These are phyloP conservation scores for Zygotorulaspora sp. DNA, from an alignment of 805 yeast genomes.

Conservation along the genomic window DNA sequence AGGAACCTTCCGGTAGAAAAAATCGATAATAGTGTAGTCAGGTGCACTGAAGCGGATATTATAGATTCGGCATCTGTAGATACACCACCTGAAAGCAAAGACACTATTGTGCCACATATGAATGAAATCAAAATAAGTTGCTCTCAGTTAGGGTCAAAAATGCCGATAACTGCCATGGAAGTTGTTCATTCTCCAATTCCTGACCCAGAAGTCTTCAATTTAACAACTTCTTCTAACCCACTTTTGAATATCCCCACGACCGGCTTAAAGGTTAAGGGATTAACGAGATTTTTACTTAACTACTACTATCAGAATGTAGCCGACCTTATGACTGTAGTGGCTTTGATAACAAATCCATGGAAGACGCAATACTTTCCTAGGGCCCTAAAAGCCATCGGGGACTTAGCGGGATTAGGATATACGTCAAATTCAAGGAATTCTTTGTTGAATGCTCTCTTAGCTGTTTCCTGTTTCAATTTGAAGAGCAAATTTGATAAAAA, in stretches of 20 bases:
- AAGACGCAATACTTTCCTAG: slow-evolving; percentile 79
- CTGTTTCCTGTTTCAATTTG: slow-evolving; percentile 76
- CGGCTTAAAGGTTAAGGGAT: slow-evolving; percentile 60
- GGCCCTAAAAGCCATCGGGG: slow-evolving; percentile 79
- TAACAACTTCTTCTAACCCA: slow-evolving; percentile 12
- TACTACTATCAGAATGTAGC: slow-evolving; percentile 75
- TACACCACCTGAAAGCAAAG: background rate
- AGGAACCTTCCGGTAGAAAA: slow-evolving; percentile 1
- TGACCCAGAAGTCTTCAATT: slow-evolving; percentile 15
- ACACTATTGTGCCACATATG: slow-evolving; percentile 3
- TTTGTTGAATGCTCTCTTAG: slow-evolving; percentile 68
- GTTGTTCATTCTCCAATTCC: slow-evolving; percentile 19
- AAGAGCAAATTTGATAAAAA: slow-evolving; percentile 67
- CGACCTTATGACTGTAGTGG: slow-evolving; percentile 69
- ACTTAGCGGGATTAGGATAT: slow-evolving; percentile 64
- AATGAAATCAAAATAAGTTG: slow-evolving; percentile 7
- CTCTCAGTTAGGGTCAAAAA: slow-evolving; percentile 14
- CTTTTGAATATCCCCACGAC: slow-evolving; percentile 49
- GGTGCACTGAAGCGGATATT: background rate
- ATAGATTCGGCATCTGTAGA: background rate
- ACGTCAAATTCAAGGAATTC: slow-evolving; percentile 77
- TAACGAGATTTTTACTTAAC: slow-evolving; percentile 65
- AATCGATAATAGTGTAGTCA: background rate
- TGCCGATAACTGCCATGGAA: slow-evolving; percentile 26
- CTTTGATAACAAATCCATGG: slow-evolving; percentile 80